Conservation (phyloP, 805 yeast genomes). For the Candida railenensis region DNA sequence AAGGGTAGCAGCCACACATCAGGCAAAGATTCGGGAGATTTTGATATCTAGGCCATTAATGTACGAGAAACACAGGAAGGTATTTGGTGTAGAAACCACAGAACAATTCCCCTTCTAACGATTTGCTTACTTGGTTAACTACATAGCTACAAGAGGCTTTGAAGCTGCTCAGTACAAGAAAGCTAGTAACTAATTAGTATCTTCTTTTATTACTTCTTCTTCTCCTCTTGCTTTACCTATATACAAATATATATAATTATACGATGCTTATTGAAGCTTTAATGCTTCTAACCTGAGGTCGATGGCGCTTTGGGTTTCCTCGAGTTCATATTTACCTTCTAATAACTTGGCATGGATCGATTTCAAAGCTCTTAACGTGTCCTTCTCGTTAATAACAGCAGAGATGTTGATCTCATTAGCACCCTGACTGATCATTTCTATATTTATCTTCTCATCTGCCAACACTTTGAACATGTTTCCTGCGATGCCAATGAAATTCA, state of each 20-base stretch:
- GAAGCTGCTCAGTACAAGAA: no score
- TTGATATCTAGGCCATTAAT: conserved; percentile 24
- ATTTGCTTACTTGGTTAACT: no score
- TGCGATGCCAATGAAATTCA: conserved; percentile 93
- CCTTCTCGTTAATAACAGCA: conserved; percentile 84
- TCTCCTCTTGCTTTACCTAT: no score
- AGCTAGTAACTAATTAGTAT: no score
- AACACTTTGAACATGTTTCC: conserved; percentile 94
- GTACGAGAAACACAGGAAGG: neutral
- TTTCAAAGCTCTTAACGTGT: conserved; percentile 81
- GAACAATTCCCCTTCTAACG: no score
- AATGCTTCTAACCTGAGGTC: conserved; percentile 32
- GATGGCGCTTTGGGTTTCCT: conserved; percentile 21
- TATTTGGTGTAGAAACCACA: neutral
- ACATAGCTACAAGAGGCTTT: no score
- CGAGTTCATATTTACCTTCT: conserved; percentile 37
- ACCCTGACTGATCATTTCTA: conserved; percentile 98
- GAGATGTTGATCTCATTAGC: conserved; percentile 97
- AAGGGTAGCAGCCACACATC: conserved; percentile 7
- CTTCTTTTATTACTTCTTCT: no score
- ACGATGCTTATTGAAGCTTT: conserved; percentile 10
- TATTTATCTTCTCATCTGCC: conserved; percentile 88
- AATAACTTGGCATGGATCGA: conserved; percentile 79
- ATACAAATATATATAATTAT: no score
- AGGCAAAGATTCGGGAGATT: conserved; percentile 32